Evolutionary conservation across 2,329 filamentous ascomycete genomes (phyloP).

Genomic region (Fusarium staphyleae): DNA sequence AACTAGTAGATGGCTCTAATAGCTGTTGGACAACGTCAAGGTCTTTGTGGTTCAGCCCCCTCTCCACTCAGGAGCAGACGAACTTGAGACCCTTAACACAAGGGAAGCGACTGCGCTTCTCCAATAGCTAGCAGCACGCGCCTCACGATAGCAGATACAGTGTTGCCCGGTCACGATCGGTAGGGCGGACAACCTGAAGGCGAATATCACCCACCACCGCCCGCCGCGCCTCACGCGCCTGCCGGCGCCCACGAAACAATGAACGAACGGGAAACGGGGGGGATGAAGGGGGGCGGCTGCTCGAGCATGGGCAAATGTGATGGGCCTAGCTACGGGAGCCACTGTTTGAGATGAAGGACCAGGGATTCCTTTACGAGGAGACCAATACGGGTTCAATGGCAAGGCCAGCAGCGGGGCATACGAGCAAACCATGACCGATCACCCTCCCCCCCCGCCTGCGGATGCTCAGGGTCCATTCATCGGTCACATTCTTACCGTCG

Average conservation of each 20-base stretch:
- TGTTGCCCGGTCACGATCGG: constrained; percentile 26
- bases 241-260: constrained; percentile 19
- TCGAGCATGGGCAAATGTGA: constrained; percentile 3
- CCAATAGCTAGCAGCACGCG: constrained; percentile 34
- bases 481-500: constrained; percentile 13
- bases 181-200: constrained; percentile 36
- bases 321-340: constrained; percentile 3
- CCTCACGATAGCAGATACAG: constrained; percentile 35
- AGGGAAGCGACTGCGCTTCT: constrained; percentile 25
- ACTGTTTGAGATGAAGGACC: constrained; percentile 18
- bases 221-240: constrained; percentile 39
- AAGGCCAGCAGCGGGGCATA: constrained; percentile 7
- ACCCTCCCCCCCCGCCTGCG: constrained; percentile 14
- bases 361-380: constrained; percentile 8
- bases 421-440: constrained; percentile 10
- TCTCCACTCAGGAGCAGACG: constrained; percentile 34
- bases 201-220: constrained; percentile 33
- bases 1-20: constrained; percentile 13
- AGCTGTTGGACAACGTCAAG: constrained; percentile 26
- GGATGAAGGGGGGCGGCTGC: constrained; percentile 1
- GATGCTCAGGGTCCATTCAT: constrained; percentile 11
- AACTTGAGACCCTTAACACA: constrained; percentile 35
- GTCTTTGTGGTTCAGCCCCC: constrained; percentile 31
- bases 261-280: constrained; percentile 11
- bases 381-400: constrained; percentile 13